phyloP scores from a whole-genome alignment of 495 filamentous ascomycete species.

The Pyrenula aspistea region DNA sequence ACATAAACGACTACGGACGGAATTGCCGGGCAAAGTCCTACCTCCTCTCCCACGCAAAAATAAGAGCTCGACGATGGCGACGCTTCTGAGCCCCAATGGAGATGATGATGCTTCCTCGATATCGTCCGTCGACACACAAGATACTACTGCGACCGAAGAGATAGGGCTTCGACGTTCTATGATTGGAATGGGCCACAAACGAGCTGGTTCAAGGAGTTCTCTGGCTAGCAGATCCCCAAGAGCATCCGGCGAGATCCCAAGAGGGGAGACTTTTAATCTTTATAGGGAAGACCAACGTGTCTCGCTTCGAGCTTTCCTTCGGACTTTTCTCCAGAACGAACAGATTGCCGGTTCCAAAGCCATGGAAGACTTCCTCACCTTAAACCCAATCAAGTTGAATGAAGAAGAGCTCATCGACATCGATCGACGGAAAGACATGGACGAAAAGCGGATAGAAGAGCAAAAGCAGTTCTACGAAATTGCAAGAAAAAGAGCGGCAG shows the following conservation, averaged over 20 bases:
- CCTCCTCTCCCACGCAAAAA: conserved; percentile 85
- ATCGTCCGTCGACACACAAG: conserved; percentile 63
- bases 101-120: conserved; percentile 63
- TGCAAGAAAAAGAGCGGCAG: conserved; percentile 75
- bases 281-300: conserved; percentile 87
- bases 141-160: conserved; percentile 26
- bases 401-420: conserved; percentile 81
- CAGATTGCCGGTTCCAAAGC: conserved; percentile 71
- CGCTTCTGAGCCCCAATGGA: conserved; percentile 35
- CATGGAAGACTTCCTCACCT: conserved; percentile 69
- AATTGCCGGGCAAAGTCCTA: conserved; percentile 84
- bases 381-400: conserved; percentile 52
- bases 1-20: conserved; percentile 65
- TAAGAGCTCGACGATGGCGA: conserved; percentile 54
- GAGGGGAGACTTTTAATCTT: conserved; percentile 28
- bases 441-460: conserved; percentile 79
- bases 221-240: conserved; percentile 28
- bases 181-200: conserved; percentile 7
- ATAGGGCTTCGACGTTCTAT: conserved; percentile 23
- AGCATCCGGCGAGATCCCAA: conserved; percentile 31
- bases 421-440: conserved; percentile 63
- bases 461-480: conserved; percentile 93
- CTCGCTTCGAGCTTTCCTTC: conserved; percentile 79
- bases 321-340: conserved; percentile 70
- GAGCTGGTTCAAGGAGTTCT: conserved; percentile 5